Evolutionary conservation across 208 protist genomes (phyloP).

Genomic region (Trypanosoma platydactyli): DNA sequence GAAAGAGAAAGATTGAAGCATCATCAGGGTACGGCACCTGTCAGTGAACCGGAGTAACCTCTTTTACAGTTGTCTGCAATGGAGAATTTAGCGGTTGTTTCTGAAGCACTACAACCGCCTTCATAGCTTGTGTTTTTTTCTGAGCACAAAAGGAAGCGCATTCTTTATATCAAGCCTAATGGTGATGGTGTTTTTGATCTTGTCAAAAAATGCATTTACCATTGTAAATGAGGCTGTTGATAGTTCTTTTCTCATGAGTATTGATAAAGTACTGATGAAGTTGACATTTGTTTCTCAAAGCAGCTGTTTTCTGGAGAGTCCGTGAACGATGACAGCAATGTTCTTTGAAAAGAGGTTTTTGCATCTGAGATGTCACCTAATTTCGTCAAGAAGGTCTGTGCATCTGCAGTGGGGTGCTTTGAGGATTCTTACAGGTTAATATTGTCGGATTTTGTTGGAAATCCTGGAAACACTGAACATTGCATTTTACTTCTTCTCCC

Average conservation of each 20-base stretch:
- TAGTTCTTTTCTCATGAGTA: conserved; percentile 41
- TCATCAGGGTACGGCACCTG: not conserved
- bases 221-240: conserved; percentile 44
- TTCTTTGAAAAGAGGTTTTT: conserved; percentile 26
- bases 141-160: not conserved
- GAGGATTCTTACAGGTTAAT: conserved; percentile 30
- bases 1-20: conserved; percentile 37
- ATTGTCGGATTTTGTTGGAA: conserved; percentile 28
- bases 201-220: conserved; percentile 32
- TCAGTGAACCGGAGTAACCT: not conserved
- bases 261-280: conserved; percentile 33
- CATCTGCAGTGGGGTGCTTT: not conserved
- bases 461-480: conserved; percentile 21
- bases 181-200: conserved; percentile 34
- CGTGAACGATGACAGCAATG: conserved; percentile 3
- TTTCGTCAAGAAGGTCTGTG: conserved; percentile 32
- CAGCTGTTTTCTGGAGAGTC: conserved; percentile 33
- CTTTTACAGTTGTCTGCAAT: not conserved
- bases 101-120: not conserved
- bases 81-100: not conserved
- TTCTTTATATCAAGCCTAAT: conserved; percentile 24
- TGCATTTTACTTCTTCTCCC: conserved; percentile 36
- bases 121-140: not conserved
- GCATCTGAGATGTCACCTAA: conserved; percentile 34
- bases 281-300: conserved; percentile 50